Conservation (phyloP, 2,329 filamentous ascomycete species). For the Ophiostoma tasmaniense region DNA sequence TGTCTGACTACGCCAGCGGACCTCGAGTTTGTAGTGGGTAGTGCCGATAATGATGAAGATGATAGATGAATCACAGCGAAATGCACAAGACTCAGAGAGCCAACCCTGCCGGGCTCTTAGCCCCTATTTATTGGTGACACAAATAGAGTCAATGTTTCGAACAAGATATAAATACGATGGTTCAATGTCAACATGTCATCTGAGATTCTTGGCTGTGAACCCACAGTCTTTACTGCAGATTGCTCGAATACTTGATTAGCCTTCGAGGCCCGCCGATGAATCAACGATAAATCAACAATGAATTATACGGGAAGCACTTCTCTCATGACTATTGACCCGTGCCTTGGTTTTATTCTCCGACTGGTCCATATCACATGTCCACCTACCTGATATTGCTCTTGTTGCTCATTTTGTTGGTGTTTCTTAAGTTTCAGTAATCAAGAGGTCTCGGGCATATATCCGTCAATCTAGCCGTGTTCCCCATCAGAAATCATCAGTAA, state of each 20-base stretch:
- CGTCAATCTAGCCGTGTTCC: background rate
- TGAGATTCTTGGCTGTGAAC: background rate
- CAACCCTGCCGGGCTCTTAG: background rate
- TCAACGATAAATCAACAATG: background rate
- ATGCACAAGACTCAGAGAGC: background rate
- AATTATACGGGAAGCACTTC: background rate
- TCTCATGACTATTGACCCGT: background rate
- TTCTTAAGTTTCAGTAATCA: background rate
- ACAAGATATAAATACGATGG: background rate
- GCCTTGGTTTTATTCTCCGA: background rate
- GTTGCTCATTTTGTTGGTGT: background rate
- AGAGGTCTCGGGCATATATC: background rate
- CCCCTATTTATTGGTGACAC: conserved; percentile 3
- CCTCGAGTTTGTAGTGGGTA: background rate
- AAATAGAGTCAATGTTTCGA: conserved; percentile 5
- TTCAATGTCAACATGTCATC: background rate
- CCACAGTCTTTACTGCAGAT: background rate
- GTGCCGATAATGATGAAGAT: background rate
- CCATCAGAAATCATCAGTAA: background rate
- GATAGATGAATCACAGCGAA: background rate
- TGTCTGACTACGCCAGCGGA: conserved; percentile 25
- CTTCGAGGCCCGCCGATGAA: background rate
- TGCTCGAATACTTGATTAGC: background rate
- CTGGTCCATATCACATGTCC: background rate
- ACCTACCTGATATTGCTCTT: background rate